Evolutionary conservation across 805 yeast species (phyloP), one percentile per base, ranked within the genome.

Genomic region (Wickerhamomyces sydowiorum): DNA sequence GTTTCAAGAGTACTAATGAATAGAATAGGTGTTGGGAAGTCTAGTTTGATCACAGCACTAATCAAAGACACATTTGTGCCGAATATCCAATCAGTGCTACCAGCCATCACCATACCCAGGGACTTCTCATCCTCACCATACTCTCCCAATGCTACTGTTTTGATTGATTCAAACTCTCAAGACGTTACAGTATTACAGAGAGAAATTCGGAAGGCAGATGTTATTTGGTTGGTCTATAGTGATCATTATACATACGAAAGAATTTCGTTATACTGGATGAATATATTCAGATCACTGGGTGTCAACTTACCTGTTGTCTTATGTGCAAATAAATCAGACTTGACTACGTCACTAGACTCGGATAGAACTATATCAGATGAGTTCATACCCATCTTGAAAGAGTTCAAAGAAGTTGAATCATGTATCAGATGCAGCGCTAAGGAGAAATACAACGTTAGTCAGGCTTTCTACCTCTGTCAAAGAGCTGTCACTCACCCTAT

Each of bases 221-320:
- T 89, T 13, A 85, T 93, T 2, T 85, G 96, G 91, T 72, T 93
- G n/a, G 88, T 93, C 0, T 93, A 90, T 58, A 77, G 93, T 3
- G 98, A 90, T 56, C 96, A 89, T 55, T 93, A 89, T 57, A 88
- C 98, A 0, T 93, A 89, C 58, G 98, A 93, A 59, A 72, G 98
- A 37, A 78, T 93, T 5, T 80, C 96, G 3, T 67, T 91, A 20
- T 89, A 89, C 60, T 93, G 99, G 99, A 82, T 93, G 75, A 93
- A 95, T 39, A 76, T 83, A 70, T 83, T 93, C 54, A 72, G 99
- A 47, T 86, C 96, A 0, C 71, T 88, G 74, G 99, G 99, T 3
- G 88, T 91, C 43, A 93, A 93, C 56, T 62, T 91, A 13, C 99
- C 99, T 0, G 82, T 93, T n/a, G 87, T 93, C 1, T 66, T 93